Evolutionary conservation across 257 asterid species (phyloP).

Genomic region (Fraxinus americana): DNA sequence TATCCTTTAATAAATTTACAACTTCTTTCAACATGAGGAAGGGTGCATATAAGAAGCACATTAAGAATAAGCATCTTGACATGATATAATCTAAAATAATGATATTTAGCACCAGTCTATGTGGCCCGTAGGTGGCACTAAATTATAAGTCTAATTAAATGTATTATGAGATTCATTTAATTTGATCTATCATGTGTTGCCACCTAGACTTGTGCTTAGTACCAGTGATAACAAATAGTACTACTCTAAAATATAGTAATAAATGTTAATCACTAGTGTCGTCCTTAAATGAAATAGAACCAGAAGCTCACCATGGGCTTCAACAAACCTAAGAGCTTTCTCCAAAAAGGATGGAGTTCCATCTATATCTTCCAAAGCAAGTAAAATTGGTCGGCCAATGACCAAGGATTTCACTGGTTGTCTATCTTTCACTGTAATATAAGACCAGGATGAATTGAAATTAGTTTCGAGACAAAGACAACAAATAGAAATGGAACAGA

Average conservation of each 20-base stretch:
- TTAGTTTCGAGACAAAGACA: conserved; percentile 15
- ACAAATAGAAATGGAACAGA: not conserved
- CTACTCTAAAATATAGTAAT: not conserved
- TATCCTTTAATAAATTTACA: not conserved
- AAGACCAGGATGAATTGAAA: conserved; percentile 7
- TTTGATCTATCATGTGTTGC: no score
- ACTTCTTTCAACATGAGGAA: conserved; percentile 7
- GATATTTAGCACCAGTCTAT: no score
- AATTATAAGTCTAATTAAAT: no score
- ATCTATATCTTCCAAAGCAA: conserved; percentile 95
- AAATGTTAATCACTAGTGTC: conserved; percentile 6
- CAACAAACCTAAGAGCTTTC: conserved; percentile 91
- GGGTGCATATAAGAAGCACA: not conserved
- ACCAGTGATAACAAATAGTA: no score
- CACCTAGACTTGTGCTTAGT: no score
- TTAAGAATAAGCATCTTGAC: conserved; percentile 12
- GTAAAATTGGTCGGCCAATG: conserved; percentile 89
- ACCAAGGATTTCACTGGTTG: conserved; percentile 73
- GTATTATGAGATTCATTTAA: no score
- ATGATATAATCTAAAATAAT: not conserved
- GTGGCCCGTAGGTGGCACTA: no score
- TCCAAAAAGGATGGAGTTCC: conserved; percentile 98
- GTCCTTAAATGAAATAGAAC: conserved; percentile 11
- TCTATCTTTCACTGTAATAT: conserved; percentile 69
- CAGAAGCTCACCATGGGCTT: conserved; percentile 73